These are phyloP conservation scores for Fusarium mundagurra DNA, from an alignment of 2,329 filamentous ascomycete species.

Conservation along the genomic window DNA sequence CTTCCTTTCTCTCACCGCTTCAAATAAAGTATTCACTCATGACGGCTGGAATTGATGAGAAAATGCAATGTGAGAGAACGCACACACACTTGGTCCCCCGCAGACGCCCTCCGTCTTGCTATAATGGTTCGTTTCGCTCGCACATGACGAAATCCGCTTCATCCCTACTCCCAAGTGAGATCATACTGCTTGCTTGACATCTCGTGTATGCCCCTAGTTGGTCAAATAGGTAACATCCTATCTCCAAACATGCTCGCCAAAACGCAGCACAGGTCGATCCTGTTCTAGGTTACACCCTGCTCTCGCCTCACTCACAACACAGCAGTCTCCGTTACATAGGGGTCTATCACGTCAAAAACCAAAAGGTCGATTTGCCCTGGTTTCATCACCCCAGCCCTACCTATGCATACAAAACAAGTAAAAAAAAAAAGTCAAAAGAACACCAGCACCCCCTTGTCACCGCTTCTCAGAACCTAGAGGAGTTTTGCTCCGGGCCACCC, in stretches of 20 bases:
- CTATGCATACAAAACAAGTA: background rate
- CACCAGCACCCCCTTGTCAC: conserved; percentile 14
- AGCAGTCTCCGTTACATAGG: background rate
- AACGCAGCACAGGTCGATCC: conserved; percentile 18
- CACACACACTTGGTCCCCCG: background rate
- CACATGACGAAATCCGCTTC: conserved; percentile 22
- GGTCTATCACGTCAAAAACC: conserved; percentile 21
- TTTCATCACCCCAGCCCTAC: conserved; percentile 11
- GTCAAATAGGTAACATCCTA: conserved; percentile 10
- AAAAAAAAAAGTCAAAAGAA: background rate
- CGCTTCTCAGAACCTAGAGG: conserved; percentile 19
- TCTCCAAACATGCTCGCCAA: conserved; percentile 11
- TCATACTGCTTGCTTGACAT: conserved; percentile 16
- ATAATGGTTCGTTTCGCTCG: background rate
- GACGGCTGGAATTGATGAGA: background rate
- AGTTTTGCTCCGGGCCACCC: conserved; percentile 5
- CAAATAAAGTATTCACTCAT: conserved; percentile 2
- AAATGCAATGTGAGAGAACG: background rate
- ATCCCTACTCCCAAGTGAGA: conserved; percentile 18
- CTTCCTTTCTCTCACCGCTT: conserved; percentile 26
- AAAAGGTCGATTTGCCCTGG: background rate
- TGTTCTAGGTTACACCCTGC: conserved; percentile 23
- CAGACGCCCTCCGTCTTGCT: background rate
- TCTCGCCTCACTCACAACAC: conserved; percentile 22
- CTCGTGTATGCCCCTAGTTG: conserved; percentile 18